Percentiles rank a stretch among this genome's conserved stretches.
Conservation (phyloP, 495 filamentous ascomycete genomes). For the Penicillium ochrochloron region DNA sequence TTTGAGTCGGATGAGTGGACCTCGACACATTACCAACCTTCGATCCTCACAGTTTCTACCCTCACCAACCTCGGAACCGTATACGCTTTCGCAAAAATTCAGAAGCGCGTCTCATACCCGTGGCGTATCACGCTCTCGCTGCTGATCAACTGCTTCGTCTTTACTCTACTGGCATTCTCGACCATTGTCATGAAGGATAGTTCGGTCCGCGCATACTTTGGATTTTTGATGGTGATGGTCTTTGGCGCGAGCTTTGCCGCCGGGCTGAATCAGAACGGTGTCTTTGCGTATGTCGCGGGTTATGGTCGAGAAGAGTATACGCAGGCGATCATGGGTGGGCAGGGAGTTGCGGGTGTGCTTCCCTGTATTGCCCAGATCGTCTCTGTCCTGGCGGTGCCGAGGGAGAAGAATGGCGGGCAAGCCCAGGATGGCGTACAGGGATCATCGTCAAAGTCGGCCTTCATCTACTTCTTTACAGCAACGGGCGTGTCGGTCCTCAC, state of each 20-base stretch:
- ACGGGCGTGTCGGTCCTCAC: constrained; percentile 63
- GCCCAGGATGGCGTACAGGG: constrained; percentile 33
- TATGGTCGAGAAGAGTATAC: constrained; percentile 87
- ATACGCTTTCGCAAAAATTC: constrained; percentile 75
- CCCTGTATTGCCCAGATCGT: constrained; percentile 84
- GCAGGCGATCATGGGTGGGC: constrained; percentile 94
- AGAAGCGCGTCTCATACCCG: constrained; percentile 81
- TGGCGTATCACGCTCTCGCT: constrained; percentile 77
- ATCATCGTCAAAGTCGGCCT: constrained; percentile 68
- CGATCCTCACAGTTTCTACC: constrained; percentile 85
- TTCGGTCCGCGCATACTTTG: constrained; percentile 70
- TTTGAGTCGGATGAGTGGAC: constrained; percentile 74
- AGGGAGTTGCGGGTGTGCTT: constrained; percentile 89
- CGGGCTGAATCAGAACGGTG: constrained; percentile 89
- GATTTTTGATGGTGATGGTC: constrained; percentile 84
- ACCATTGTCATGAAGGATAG: constrained; percentile 67
- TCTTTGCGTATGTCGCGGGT: constrained; percentile 87
- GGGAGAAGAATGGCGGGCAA: constrained; percentile 17
- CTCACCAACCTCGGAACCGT: constrained; percentile 76
- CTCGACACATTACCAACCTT: constrained; percentile 79
- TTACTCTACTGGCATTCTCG: constrained; percentile 77
- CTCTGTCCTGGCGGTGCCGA: constrained; percentile 72
- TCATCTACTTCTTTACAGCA: constrained; percentile 90
- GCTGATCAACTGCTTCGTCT: constrained; percentile 70
- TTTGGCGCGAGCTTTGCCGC: constrained; percentile 74